Evolutionary conservation across 1,284 basidiomycete genomes (phyloP).

Genomic region (Salmacisia buchloeana): DNA sequence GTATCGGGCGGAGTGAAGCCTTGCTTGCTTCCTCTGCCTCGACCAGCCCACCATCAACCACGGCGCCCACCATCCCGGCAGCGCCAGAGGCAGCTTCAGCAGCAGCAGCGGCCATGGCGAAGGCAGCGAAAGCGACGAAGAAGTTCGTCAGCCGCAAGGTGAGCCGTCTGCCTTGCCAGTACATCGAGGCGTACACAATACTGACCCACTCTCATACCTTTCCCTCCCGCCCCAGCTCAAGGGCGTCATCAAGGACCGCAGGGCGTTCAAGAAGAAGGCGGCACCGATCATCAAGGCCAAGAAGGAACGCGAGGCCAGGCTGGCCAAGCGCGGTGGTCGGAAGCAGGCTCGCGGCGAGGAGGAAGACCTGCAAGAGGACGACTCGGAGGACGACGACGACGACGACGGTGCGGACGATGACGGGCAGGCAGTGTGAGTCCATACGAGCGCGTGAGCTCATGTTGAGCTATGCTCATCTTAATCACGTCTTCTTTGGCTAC

Average conservation of each 20-base stretch:
- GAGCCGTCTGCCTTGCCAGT: not conserved
- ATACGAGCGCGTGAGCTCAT: conserved; percentile 10
- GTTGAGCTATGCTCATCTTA: conserved; percentile 13
- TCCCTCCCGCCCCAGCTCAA: conserved; percentile 31
- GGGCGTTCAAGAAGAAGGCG: conserved; percentile 36
- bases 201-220: not conserved
- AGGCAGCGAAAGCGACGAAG: conserved; percentile 37
- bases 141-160: conserved; percentile 42
- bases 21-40: too few species aligned
- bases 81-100: not conserved
- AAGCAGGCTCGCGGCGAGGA: not conserved
- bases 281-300: conserved; percentile 29
- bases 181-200: not conserved
- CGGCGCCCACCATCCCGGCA: not conserved
- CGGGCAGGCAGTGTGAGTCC: conserved; percentile 15
- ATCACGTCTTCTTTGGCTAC: conserved; percentile 1
- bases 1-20: too few species aligned
- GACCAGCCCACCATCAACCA: not conserved
- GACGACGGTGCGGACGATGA: conserved; percentile 17
- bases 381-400: conserved; percentile 18
- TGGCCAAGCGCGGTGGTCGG: not conserved
- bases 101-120: not conserved
- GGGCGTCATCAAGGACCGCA: conserved; percentile 38
- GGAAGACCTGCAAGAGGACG: conserved; percentile 22
- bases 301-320: conserved; percentile 13